Percentiles rank a stretch among this genome's conserved stretches.
Conservation (phyloP, 495 filamentous ascomycete species). For the Aspergillus indologenus region DNA sequence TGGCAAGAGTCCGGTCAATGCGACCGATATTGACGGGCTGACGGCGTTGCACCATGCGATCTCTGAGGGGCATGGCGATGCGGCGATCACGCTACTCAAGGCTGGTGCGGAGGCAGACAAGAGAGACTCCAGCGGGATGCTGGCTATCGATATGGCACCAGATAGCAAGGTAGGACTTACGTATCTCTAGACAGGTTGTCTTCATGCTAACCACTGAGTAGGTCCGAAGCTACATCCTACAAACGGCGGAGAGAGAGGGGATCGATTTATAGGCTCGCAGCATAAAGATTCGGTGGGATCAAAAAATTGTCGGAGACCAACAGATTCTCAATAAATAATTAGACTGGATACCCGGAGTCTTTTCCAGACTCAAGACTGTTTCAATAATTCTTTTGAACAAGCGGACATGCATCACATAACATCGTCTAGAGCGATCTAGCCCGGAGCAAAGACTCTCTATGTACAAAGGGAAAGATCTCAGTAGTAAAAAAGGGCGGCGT, state of each 20-base stretch:
- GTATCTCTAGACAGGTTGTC: neutral
- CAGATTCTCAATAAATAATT: neutral
- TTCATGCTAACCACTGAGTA: constrained; percentile 26
- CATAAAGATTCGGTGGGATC: neutral
- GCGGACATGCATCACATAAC: constrained; percentile 13
- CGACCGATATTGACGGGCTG: constrained; percentile 77
- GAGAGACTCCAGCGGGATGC: constrained; percentile 65
- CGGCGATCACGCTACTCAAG: constrained; percentile 76
- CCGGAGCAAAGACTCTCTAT: constrained; percentile 10
- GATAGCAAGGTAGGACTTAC: constrained; percentile 61
- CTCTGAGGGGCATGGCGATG: constrained; percentile 89
- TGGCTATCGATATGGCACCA: constrained; percentile 80
- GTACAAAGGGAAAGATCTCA: constrained; percentile 13
- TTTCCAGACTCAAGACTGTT: constrained; percentile 1
- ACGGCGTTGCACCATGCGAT: constrained; percentile 93
- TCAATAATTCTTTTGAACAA: constrained; percentile 3
- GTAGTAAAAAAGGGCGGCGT: neutral
- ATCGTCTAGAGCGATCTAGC: constrained; percentile 15
- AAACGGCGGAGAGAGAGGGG: constrained; percentile 79
- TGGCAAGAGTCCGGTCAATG: constrained; percentile 74
- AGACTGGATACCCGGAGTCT: constrained; percentile 8
- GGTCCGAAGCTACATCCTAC: constrained; percentile 74
- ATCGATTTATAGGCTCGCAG: constrained; percentile 53
- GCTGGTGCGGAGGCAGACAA: constrained; percentile 81
- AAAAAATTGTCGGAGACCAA: neutral